Evolutionary conservation across 352 stramenopile genomes (phyloP).

Genomic region (Globisporangium splendens): DNA sequence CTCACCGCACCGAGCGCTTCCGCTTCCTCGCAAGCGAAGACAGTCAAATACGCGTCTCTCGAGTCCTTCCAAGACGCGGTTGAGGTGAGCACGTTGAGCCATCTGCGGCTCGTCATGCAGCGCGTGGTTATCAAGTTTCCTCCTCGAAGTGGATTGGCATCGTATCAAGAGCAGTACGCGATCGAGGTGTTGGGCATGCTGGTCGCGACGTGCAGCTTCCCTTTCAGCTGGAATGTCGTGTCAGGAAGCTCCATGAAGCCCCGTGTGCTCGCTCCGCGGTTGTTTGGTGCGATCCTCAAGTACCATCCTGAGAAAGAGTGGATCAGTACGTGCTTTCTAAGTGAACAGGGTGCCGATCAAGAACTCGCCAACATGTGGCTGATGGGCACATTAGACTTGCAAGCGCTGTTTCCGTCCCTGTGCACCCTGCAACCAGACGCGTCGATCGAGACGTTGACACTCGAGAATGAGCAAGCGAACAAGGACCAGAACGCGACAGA

Average conservation of each 20-base stretch:
- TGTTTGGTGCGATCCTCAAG: slow-evolving; percentile 58
- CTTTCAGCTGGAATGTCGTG: slow-evolving; percentile 61
- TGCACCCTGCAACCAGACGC: slow-evolving; percentile 3
- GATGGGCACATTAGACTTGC: slow-evolving; percentile 59
- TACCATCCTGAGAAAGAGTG: slow-evolving; percentile 58
- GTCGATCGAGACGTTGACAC: slow-evolving; percentile 20
- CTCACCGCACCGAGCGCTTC: slow-evolving; percentile 1
- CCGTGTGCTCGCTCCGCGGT: slow-evolving; percentile 48
- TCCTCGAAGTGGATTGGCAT: slow-evolving; percentile 15
- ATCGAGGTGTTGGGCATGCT: slow-evolving; percentile 66
- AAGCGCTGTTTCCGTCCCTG: slow-evolving; percentile 21
- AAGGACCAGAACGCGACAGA: neutral
- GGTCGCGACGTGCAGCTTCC: slow-evolving; percentile 50
- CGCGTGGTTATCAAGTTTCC: slow-evolving; percentile 57
- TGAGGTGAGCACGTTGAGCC: slow-evolving; percentile 24
- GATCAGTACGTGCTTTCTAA: slow-evolving; percentile 63
- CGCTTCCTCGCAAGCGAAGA: neutral
- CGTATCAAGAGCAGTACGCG: slow-evolving; percentile 53
- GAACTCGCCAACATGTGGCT: slow-evolving; percentile 64
- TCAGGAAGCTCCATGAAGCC: slow-evolving; percentile 32
- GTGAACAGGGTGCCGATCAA: slow-evolving; percentile 43
- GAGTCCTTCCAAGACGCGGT: slow-evolving; percentile 23
- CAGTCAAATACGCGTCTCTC: slow-evolving; percentile 9
- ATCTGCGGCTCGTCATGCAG: slow-evolving; percentile 45
- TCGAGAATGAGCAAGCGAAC: slow-evolving; percentile 10